Evolutionary conservation across 768 basidiomycete genomes (phyloP), one percentile per base, ranked within the genome.

Genomic region (Pisolithus sp.): DNA sequence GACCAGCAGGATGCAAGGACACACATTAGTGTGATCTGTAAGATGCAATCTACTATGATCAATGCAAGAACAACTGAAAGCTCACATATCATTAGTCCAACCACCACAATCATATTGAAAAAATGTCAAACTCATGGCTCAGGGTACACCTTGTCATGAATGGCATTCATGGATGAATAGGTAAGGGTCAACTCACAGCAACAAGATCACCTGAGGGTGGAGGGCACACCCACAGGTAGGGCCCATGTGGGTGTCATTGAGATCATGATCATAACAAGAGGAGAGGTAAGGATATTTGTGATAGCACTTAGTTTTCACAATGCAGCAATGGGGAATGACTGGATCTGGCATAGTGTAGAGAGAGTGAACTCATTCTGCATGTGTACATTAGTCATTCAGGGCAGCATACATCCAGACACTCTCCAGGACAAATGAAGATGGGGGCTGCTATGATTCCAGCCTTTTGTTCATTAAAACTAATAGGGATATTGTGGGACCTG

Each of bases 341-440:
- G 37, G 4, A 40, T n/a, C 57, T 38, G 49, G 30, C 21, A 13
- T 49, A 48, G 56, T 49, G 15, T 9, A 18, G 17, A 28, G 34
- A 26, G 51, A 36, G n/a, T 36, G n/a, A 36, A 21, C 5, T 23
- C 9, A 3, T 42, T 23, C 41, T 42, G 30, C 9, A 31, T 9
- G 10, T 31, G 30, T 31, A 31, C 7, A 10, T 31, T 31, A 31
- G 30, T 2, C 30, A 31, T 62, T 68, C 17, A 78, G 75, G 1
- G 47, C 36, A 46, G 62, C 51, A 39, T 78, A 67, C 59, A 73
- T 67, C 54, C 73, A 75, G 48, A 75, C 70, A 79, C 61, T 88
- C 86, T 39, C 69, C 65, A 23, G 86, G 65, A 10, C 80, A 74
- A 68, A 87, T 72, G 60, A 76, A 85, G 37, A 85, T 56, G 4